Evolutionary conservation across 2,329 filamentous ascomycete genomes (phyloP).

Genomic region (Colletotrichum liriopes): DNA sequence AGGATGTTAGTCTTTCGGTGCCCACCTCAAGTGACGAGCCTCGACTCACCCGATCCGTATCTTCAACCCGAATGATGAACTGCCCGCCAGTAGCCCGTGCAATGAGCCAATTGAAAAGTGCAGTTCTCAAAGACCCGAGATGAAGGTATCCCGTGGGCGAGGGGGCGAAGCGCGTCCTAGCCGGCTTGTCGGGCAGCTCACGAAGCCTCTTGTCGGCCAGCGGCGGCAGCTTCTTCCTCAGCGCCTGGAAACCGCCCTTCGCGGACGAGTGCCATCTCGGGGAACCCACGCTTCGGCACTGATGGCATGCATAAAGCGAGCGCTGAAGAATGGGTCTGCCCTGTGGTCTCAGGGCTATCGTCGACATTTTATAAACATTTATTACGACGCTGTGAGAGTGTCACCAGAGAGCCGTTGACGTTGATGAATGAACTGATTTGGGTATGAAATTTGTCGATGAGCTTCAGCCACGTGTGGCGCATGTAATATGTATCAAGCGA

Average conservation of each 20-base stretch:
- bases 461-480: slow-evolving; percentile 42
- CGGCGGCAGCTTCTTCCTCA: slow-evolving; percentile 43
- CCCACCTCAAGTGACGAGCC: neutral
- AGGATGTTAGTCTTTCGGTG: slow-evolving; percentile 7
- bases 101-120: slow-evolving; percentile 95
- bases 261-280: slow-evolving; percentile 38
- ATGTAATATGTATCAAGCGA: slow-evolving; percentile 25
- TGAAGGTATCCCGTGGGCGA: slow-evolving; percentile 96
- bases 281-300: slow-evolving; percentile 17
- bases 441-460: slow-evolving; percentile 41
- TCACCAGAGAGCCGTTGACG: neutral
- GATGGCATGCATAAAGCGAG: slow-evolving; percentile 14
- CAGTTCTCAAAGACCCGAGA: slow-evolving; percentile 91
- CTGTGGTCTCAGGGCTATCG: slow-evolving; percentile 29
- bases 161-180: slow-evolving; percentile 84
- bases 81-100: slow-evolving; percentile 90
- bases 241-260: slow-evolving; percentile 39
- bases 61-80: slow-evolving; percentile 92
- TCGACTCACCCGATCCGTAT: slow-evolving; percentile 86
- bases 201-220: slow-evolving; percentile 34
- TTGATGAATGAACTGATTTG: slow-evolving; percentile 27
- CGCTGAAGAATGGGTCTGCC: slow-evolving; percentile 17
- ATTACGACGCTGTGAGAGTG: neutral
- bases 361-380: slow-evolving; percentile 36
- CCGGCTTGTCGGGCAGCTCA: slow-evolving; percentile 67